Conservation (phyloP, 345 rosid genomes). For the Boechera stricta region DNA sequence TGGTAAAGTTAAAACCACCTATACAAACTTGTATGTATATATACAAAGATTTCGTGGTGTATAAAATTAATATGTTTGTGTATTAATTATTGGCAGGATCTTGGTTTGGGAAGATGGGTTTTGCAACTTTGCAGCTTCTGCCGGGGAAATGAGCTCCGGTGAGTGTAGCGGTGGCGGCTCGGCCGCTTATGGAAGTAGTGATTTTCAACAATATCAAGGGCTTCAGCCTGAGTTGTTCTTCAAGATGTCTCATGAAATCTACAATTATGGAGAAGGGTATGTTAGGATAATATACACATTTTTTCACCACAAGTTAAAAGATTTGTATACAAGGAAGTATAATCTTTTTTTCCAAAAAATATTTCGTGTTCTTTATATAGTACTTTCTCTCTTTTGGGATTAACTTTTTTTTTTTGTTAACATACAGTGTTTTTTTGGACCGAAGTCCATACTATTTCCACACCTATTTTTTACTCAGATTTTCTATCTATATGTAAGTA, state of each 20-base stretch:
- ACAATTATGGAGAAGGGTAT: constrained; percentile 99
- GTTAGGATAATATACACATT: constrained; percentile 25
- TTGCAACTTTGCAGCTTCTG: constrained; percentile 92
- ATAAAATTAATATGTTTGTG: neutral
- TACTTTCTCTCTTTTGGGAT: constrained; percentile 33
- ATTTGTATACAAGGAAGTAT: neutral
- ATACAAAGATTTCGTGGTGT: neutral
- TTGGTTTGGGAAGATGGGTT: constrained; percentile 99
- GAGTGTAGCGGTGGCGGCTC: constrained; percentile 58
- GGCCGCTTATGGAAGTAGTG: constrained; percentile 60
- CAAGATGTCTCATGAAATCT: constrained; percentile 99
- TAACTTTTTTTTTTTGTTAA: constrained; percentile 22
- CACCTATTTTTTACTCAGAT: constrained; percentile 20
- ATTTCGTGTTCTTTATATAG: neutral
- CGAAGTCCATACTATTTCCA: constrained; percentile 15
- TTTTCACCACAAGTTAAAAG: neutral
- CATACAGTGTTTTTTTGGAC: constrained; percentile 17
- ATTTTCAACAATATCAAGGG: constrained; percentile 81
- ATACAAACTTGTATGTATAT: neutral
- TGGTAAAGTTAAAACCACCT: constrained; percentile 56
- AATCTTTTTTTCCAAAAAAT: neutral
- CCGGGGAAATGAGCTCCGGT: constrained; percentile 58
- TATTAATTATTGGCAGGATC: constrained; percentile 61
- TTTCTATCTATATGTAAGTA: constrained; percentile 33
- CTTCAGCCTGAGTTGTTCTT: constrained; percentile 96